Evolutionary conservation across 2,329 filamentous ascomycete species (phyloP).

Genomic region (Clonostachys chloroleuca): DNA sequence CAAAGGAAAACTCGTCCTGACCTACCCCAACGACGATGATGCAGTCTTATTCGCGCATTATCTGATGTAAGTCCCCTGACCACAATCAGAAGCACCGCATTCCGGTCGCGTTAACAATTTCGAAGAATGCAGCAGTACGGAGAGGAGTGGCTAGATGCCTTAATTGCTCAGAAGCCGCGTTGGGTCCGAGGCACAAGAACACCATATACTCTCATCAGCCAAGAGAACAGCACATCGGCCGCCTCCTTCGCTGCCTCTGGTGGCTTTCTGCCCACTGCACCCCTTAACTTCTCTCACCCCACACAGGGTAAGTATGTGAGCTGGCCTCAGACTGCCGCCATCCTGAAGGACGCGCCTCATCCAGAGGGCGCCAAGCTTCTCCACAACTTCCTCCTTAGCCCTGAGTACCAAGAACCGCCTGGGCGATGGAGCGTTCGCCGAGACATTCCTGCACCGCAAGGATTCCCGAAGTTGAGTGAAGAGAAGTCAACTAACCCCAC

Average conservation of each 20-base stretch:
- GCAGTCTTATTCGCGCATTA: constrained; percentile 47
- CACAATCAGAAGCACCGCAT: no score
- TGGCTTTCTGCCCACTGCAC: constrained; percentile 7
- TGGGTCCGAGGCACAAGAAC: constrained; percentile 49
- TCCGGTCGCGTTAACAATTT: neutral
- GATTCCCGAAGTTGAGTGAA: neutral
- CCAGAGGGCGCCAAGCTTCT: neutral
- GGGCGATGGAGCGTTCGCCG: no score
- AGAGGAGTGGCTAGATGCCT: constrained; percentile 36
- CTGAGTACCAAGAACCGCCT: no score
- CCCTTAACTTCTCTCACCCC: constrained; percentile 20
- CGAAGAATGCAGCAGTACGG: constrained; percentile 32
- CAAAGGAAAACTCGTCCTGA: constrained; percentile 48
- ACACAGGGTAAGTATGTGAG: constrained; percentile 17
- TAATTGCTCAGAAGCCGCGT: constrained; percentile 40
- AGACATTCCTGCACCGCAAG: neutral
- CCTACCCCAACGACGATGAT: constrained; percentile 55
- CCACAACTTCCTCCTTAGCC: neutral
- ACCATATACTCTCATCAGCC: constrained; percentile 24
- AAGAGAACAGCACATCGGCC: constrained; percentile 18
- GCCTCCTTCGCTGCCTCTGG: constrained; percentile 24
- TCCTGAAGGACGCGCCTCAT: no score
- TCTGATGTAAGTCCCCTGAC: constrained; percentile 31
- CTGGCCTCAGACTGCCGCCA: no score
- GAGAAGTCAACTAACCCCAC: neutral